These are phyloP conservation scores for Scheffersomyces parashehatae DNA, from an alignment of 1,139 yeast genomes.

Conservation along the genomic window DNA sequence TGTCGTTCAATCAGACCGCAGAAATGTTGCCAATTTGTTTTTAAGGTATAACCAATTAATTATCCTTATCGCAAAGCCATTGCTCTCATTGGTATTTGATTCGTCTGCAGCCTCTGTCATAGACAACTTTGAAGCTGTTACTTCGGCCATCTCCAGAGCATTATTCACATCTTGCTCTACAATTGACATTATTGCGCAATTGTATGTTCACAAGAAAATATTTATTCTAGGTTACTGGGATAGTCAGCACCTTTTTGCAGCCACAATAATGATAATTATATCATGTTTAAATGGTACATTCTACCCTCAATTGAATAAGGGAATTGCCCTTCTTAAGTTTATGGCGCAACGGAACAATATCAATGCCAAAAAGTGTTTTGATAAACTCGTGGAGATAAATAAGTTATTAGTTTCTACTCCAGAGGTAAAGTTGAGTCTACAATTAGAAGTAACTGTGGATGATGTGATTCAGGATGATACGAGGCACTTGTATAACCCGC, in stretches of 20 bases:
- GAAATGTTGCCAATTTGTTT: conserved; percentile 39
- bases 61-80: conserved; percentile 46
- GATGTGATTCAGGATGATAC: conserved; percentile 2
- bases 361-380: conserved; percentile 30
- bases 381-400: conserved; percentile 8
- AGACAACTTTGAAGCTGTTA: conserved; percentile 29
- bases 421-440: conserved; percentile 5
- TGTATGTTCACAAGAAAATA: conserved; percentile 35
- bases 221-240: conserved; percentile 55
- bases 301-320: conserved; percentile 32
- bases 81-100: conserved; percentile 43
- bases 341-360: conserved; percentile 46
- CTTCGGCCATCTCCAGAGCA: conserved; percentile 38
- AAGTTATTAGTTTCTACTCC: conserved; percentile 5
- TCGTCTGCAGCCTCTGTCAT: conserved; percentile 25
- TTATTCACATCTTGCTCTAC: conserved; percentile 41
- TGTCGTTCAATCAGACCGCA: conserved; percentile 20
- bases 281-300: conserved; percentile 31
- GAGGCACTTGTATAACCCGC: conserved; percentile 6
- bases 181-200: conserved; percentile 37
- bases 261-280: conserved; percentile 43
- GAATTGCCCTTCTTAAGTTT: conserved; percentile 33
- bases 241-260: conserved; percentile 49
- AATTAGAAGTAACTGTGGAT: conserved; percentile 6
- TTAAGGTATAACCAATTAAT: conserved; percentile 51